These are phyloP conservation scores for Trametes cinnabarina DNA, from an alignment of 768 basidiomycete genomes.

Conservation along the genomic window DNA sequence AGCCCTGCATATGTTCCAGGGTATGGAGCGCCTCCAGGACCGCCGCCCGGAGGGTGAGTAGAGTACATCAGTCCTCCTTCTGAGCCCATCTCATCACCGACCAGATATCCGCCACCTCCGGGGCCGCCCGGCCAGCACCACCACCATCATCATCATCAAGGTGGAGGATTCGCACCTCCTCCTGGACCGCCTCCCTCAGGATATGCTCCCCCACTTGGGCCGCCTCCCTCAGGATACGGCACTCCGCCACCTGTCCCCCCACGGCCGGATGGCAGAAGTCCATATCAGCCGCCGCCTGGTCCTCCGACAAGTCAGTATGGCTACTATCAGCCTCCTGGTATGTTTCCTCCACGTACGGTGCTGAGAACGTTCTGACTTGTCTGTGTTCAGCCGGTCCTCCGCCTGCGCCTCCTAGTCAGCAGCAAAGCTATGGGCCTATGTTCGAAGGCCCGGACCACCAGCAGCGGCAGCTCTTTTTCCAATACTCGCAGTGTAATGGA, in stretches of 20 bases:
- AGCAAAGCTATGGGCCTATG: constrained; percentile 47
- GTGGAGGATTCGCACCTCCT: constrained; percentile 20
- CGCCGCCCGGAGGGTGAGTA: constrained; percentile 20
- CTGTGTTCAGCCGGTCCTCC: constrained; percentile 28
- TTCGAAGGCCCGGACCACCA: constrained; percentile 34
- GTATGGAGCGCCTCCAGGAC: constrained; percentile 21
- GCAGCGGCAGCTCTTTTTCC: constrained; percentile 45
- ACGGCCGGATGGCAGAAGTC: not conserved
- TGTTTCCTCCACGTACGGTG: not conserved
- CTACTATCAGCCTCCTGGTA: constrained; percentile 27
- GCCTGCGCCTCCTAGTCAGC: constrained; percentile 33
- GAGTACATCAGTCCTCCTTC: not conserved
- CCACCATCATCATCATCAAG: constrained; percentile 16
- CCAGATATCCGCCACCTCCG: constrained; percentile 18
- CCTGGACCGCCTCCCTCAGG: constrained; percentile 23
- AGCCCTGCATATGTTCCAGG: constrained; percentile 15
- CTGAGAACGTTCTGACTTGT: not conserved
- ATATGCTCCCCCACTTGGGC: constrained; percentile 20
- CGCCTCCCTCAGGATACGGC: constrained; percentile 19
- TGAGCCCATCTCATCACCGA: not conserved
- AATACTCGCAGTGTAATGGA: constrained; percentile 56
- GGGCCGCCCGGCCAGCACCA: constrained; percentile 17
- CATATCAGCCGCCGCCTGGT: constrained; percentile 6
- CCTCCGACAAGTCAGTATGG: constrained; percentile 17
- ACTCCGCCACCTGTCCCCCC: constrained; percentile 20